phyloP scores from a whole-genome alignment of 208 protist species.

The Crithidia expoeki region DNA sequence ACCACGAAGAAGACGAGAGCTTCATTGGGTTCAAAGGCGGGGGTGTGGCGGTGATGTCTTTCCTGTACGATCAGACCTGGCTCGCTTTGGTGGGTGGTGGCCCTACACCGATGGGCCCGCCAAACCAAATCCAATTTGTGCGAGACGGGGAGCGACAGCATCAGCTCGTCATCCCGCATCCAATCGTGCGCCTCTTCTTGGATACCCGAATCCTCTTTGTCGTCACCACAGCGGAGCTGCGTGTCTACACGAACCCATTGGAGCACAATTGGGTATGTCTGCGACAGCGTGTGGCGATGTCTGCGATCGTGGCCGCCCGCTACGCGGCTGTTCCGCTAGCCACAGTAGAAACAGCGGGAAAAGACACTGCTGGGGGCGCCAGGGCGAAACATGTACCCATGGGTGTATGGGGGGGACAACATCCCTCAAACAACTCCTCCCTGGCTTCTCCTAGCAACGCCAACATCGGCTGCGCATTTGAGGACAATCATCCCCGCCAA shows the following conservation, averaged over 20 bases:
- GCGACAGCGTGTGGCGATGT: constrained; percentile 14
- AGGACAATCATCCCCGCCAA: no score
- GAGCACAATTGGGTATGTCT: constrained; percentile 32
- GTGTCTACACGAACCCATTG: constrained; percentile 49
- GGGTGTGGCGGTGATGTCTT: constrained; percentile 63
- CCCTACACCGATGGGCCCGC: constrained; percentile 47
- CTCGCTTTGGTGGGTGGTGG: constrained; percentile 70
- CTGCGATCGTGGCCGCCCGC: constrained; percentile 10
- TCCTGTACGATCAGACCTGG: constrained; percentile 64
- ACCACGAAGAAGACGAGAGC: constrained; percentile 7
- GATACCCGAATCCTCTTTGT: constrained; percentile 44
- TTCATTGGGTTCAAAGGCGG: constrained; percentile 38
- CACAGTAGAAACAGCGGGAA: neutral
- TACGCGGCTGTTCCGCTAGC: neutral
- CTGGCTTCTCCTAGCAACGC: no score
- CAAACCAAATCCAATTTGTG: constrained; percentile 33
- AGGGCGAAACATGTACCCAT: no score
- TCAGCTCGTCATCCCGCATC: constrained; percentile 13
- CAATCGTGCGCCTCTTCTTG: constrained; percentile 38
- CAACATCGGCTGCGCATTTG: no score
- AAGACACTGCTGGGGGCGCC: no score
- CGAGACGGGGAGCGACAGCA: constrained; percentile 23
- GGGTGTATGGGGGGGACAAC: no score
- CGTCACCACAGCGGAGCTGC: constrained; percentile 36
- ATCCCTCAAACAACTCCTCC: no score